Base-by-base conservation (phyloP, 1,139 yeast species). In the Zygosaccharomyces pseudobailii region DNA sequence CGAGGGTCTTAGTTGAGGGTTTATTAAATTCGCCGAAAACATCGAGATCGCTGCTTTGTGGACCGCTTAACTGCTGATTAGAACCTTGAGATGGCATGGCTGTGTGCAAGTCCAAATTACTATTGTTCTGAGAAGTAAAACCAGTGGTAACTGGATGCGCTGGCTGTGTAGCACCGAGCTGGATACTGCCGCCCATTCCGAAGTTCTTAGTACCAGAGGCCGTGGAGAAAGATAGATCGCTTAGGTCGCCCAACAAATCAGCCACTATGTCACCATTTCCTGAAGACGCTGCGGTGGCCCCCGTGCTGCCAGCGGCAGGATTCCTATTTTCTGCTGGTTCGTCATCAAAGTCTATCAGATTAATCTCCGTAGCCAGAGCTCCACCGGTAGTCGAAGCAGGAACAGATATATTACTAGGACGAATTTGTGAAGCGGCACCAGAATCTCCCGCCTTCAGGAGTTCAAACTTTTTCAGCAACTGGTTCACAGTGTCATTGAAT, bases 301-400 rank as follows among this genome's bases (percentile, higher is more conserved):
- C 38, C 19, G 45, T 30, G 20, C 32, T 36, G 9, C 44, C 38
- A 17, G 53, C 47, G 19, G 53, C 51, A 19, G 52, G 36, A 13
- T 54, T 50, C 4, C 53, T 38, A 6, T 48, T 43, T 5, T 48
- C 68, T 23, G 67, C 71, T 47, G 73, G 80, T 50, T 78, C 88
- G 56, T 81, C 88, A 59, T 79, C 92, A 59, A 89, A 86, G 63
- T 89, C 96, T 59, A 89, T 87, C 61, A 89, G 75, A 61, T 78
- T 84, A 57, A 80, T 75, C 66, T 68, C 71, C 43, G 68, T 66
- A 22, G 71, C 67, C 34, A 69, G 66, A 22, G 71, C 70, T 24
- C 72, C 67, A n/a, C 68, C 70, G 7, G 69, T 54, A 17, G 71
- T 33, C 19, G 42, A 46, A 19, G 52, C 42, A 7, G 61, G 45